phyloP scores from a whole-genome alignment of 202 grass and related monocot species.

The Elaeis oleifera region DNA sequence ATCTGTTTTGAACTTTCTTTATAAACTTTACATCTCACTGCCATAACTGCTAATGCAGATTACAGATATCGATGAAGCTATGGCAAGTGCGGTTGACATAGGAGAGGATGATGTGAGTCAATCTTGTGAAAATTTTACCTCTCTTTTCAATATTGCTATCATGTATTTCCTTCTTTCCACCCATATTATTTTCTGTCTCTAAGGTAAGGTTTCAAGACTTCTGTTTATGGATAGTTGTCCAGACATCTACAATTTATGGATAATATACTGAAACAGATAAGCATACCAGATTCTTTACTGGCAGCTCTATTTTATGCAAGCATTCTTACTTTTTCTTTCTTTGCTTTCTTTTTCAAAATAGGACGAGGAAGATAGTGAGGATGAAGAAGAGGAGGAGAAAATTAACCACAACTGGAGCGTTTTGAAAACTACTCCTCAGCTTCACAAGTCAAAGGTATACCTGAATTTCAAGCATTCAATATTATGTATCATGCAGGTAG shows the following conservation, averaged over 20 bases:
- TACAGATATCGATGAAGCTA: slow-evolving; percentile 50
- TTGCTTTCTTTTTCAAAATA: neutral
- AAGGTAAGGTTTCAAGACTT: too few species aligned
- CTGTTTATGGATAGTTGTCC: too few species aligned
- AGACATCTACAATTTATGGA: too few species aligned
- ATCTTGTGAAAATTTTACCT: slow-evolving; percentile 19
- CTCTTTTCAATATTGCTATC: neutral
- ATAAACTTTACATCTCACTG: slow-evolving; percentile 21
- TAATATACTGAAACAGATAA: too few species aligned
- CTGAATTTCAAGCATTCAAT: neutral
- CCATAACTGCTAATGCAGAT: slow-evolving; percentile 36
- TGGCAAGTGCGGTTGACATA: slow-evolving; percentile 90
- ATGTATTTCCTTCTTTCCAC: too few species aligned
- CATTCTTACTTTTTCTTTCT: neutral
- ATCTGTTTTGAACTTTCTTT: too few species aligned
- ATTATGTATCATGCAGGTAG: neutral
- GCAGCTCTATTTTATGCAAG: too few species aligned
- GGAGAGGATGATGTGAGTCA: slow-evolving; percentile 72
- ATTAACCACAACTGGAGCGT: slow-evolving; percentile 52
- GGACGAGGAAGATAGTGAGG: slow-evolving; percentile 18
- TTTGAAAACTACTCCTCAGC: slow-evolving; percentile 52
- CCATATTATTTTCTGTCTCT: too few species aligned
- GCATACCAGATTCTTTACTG: too few species aligned
- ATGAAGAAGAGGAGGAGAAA: slow-evolving; percentile 35
- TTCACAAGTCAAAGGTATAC: slow-evolving; percentile 60